Percentiles rank a stretch among this genome's conserved stretches.
Evolutionary conservation across 257 asterid genomes (phyloP).

Genomic region (Ajuga chamaepitys): DNA sequence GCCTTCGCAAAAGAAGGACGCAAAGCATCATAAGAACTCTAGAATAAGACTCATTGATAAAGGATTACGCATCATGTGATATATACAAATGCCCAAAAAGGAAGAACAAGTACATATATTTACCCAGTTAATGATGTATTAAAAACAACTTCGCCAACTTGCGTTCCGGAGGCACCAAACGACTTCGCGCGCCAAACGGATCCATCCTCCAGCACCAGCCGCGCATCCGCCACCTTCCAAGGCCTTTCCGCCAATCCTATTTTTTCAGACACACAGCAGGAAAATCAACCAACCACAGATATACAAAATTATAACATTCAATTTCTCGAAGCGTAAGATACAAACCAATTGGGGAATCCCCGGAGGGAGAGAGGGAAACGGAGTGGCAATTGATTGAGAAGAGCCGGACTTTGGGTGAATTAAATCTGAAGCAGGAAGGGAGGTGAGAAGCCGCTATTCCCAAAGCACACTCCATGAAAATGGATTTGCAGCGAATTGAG

Average conservation of each 20-base stretch:
- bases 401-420: slow-evolving; percentile 8
- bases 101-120: background rate
- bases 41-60: background rate
- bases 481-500: background rate
- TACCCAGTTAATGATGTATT: slow-evolving; percentile 94
- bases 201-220: slow-evolving; percentile 92
- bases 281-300: background rate
- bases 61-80: background rate
- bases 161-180: slow-evolving; percentile 96
- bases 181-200: slow-evolving; percentile 92
- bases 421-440: slow-evolving; percentile 4
- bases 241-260: slow-evolving; percentile 60
- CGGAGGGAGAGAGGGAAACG: slow-evolving; percentile 19
- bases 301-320: background rate
- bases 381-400: slow-evolving; percentile 30
- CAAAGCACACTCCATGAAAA: slow-evolving; percentile 21
- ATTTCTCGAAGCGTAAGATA: background rate
- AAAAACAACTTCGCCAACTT: slow-evolving; percentile 97
- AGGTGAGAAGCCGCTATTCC: slow-evolving; percentile 24
- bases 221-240: slow-evolving; percentile 94
- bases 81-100: background rate
- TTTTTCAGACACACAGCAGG: background rate
- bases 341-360: slow-evolving; percentile 18
- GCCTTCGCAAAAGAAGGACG: background rate
- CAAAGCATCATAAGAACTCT: background rate